phyloP scores from a whole-genome alignment of 805 yeast genomes.

The Yamadazyma insecticola region DNA sequence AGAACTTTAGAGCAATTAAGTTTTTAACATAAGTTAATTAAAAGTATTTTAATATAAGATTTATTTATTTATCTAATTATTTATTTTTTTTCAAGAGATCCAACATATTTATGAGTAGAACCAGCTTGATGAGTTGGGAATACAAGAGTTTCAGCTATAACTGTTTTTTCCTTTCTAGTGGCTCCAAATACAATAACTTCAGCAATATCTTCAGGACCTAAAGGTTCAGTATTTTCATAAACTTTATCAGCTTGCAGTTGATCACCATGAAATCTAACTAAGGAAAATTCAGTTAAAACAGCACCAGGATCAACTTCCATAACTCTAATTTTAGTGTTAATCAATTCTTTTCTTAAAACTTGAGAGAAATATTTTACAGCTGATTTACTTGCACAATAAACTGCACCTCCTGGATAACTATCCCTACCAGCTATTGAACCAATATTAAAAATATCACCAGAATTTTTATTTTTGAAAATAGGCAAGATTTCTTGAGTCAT shows the following conservation, averaged over 20 bases:
- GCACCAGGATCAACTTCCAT: constrained; percentile 40
- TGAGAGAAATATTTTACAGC: constrained; percentile 31
- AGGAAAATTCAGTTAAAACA: constrained; percentile 35
- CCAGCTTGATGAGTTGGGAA: constrained; percentile 38
- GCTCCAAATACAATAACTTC: constrained; percentile 34
- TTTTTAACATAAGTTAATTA: constrained; percentile 52
- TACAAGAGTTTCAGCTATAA: constrained; percentile 34
- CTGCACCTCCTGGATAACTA: constrained; percentile 33
- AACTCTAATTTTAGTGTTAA: constrained; percentile 31
- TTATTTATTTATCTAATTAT: too few species aligned
- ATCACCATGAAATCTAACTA: constrained; percentile 33
- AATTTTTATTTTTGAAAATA: constrained; percentile 27
- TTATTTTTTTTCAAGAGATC: too few species aligned
- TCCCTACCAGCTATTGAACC: constrained; percentile 38
- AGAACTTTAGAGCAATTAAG: constrained; percentile 60
- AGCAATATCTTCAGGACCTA: constrained; percentile 33
- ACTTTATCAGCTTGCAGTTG: constrained; percentile 25
- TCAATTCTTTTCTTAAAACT: constrained; percentile 33
- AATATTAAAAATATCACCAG: constrained; percentile 34
- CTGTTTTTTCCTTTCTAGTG: constrained; percentile 30
- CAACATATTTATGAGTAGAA: too few species aligned
- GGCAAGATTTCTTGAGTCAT: constrained; percentile 37
- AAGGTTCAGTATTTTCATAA: constrained; percentile 31
- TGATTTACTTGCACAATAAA: constrained; percentile 37
- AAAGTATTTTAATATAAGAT: too few species aligned